Evolutionary conservation across 2,329 filamentous ascomycete species (phyloP).

Genomic region (Colletotrichum scovillei): DNA sequence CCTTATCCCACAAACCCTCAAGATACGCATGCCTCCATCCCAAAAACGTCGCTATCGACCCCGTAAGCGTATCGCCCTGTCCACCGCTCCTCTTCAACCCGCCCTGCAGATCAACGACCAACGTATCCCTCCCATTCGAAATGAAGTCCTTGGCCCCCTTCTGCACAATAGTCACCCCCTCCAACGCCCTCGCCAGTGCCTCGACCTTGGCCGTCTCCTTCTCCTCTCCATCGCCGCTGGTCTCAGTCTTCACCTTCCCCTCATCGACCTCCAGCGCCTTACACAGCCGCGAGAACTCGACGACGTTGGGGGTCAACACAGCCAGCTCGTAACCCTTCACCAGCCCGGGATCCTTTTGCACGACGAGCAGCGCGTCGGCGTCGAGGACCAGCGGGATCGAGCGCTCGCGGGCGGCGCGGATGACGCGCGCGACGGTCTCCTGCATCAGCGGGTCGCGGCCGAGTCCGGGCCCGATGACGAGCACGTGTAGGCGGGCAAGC

Average conservation of each 20-base stretch:
- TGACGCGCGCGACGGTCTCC: conserved; percentile 81
- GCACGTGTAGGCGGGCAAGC: conserved; percentile 87
- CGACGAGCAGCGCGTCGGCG: conserved; percentile 86
- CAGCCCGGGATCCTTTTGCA: conserved; percentile 79
- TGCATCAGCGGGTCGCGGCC: conserved; percentile 93
- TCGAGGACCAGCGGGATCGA: conserved; percentile 88
- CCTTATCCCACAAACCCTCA: conserved; percentile 76
- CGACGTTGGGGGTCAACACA: conserved; percentile 93
- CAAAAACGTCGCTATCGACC: conserved; percentile 86
- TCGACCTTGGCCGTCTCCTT: conserved; percentile 62
- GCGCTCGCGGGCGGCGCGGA: conserved; percentile 79
- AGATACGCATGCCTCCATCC: conserved; percentile 91
- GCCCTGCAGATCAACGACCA: conserved; percentile 81
- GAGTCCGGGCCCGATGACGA: conserved; percentile 92
- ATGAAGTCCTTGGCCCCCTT: conserved; percentile 89
- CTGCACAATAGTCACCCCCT: conserved; percentile 90
- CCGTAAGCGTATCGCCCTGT: conserved; percentile 95
- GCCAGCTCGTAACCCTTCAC: conserved; percentile 85
- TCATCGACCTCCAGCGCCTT: conserved; percentile 77
- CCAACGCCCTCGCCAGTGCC: conserved; percentile 78
- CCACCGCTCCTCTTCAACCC: conserved; percentile 92
- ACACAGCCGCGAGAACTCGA: conserved; percentile 88
- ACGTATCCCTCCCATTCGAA: conserved; percentile 80
- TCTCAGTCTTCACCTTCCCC: conserved; percentile 46
- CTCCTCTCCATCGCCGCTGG: conserved; percentile 42